A percentile compares a stretch with the other conserved stretches of the same genome.
Conservation (phyloP, 345 rosid genomes). For the Capsella bursapastoris region DNA sequence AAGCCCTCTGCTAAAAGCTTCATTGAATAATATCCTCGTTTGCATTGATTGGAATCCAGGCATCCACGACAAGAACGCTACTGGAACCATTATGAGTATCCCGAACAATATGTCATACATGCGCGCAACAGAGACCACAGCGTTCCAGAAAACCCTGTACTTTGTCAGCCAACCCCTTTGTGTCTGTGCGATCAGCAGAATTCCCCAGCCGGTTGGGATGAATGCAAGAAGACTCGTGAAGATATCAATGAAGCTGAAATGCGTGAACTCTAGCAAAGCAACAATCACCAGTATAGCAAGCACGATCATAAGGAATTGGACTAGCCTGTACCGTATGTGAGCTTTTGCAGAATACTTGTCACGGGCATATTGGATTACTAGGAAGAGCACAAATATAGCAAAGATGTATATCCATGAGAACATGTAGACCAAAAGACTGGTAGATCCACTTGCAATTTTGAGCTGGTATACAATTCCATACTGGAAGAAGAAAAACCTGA, state of each 20-base stretch:
- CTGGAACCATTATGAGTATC: slow-evolving; percentile 71
- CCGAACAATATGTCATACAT: slow-evolving; percentile 82
- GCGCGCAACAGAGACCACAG: slow-evolving; percentile 81
- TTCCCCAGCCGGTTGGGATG: slow-evolving; percentile 93
- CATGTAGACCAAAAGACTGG: slow-evolving; percentile 61
- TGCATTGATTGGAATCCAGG: slow-evolving; percentile 93
- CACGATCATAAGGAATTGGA: slow-evolving; percentile 61
- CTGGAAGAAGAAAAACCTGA: slow-evolving; percentile 91
- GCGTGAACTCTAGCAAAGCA: slow-evolving; percentile 59
- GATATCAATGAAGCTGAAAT: slow-evolving; percentile 56
- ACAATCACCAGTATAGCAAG: slow-evolving; percentile 54
- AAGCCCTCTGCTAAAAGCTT: slow-evolving; percentile 91
- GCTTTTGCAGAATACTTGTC: slow-evolving; percentile 73
- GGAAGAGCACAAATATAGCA: slow-evolving; percentile 58
- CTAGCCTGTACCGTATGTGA: slow-evolving; percentile 76
- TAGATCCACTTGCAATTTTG: slow-evolving; percentile 46
- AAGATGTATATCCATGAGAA: slow-evolving; percentile 74
- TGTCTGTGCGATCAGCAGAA: slow-evolving; percentile 74
- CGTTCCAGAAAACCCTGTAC: slow-evolving; percentile 65
- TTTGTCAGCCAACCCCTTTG: slow-evolving; percentile 51
- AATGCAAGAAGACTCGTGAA: slow-evolving; percentile 79
- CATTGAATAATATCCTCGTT: slow-evolving; percentile 84
- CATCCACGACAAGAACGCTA: slow-evolving; percentile 85
- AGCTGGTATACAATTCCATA: slow-evolving; percentile 84
- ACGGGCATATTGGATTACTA: slow-evolving; percentile 63